Percentiles rank a stretch among this genome's conserved stretches.
These are phyloP conservation scores for Rhodotorula diobovata DNA, from an alignment of 768 basidiomycete species.

Conservation along the genomic window DNA sequence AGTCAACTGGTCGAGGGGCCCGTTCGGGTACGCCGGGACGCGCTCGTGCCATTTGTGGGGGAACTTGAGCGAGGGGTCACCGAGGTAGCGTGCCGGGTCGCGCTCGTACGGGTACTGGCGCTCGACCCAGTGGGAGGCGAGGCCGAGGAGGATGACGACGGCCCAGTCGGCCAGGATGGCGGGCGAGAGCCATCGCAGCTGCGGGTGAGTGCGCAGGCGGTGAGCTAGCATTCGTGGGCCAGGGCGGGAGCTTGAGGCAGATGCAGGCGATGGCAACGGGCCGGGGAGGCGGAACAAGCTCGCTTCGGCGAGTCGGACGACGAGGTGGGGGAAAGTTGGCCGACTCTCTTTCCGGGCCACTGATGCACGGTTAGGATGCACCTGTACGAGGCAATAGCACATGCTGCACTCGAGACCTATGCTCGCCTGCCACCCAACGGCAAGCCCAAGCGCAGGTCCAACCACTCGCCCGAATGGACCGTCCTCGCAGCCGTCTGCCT, in stretches of 20 bases:
- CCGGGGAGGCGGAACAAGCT: neutral
- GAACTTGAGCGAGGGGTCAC: slow-evolving; percentile 5
- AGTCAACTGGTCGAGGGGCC: slow-evolving; percentile 10
- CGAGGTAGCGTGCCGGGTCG: slow-evolving; percentile 11
- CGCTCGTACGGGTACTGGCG: slow-evolving; percentile 20
- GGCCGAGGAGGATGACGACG: slow-evolving; percentile 2
- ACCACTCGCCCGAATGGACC: slow-evolving; percentile 47
- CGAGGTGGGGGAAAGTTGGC: neutral
- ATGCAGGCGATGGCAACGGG: neutral
- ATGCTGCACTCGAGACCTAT: slow-evolving; percentile 40
- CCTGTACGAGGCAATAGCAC: slow-evolving; percentile 39
- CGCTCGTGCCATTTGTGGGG: slow-evolving; percentile 7
- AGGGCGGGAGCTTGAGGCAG: neutral
- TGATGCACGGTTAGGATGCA: neutral
- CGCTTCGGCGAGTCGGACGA: neutral
- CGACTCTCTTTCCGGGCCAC: neutral
- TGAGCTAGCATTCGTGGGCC: neutral
- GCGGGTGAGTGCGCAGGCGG: neutral
- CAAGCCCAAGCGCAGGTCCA: slow-evolving; percentile 45
- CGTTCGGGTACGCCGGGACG: slow-evolving; percentile 4
- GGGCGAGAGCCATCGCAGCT: slow-evolving; percentile 5
- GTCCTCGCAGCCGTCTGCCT: slow-evolving; percentile 48
- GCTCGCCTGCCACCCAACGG: slow-evolving; percentile 41
- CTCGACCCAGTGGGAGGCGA: slow-evolving; percentile 8
- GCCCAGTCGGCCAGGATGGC: slow-evolving; percentile 34